Conservation (phyloP, 768 basidiomycete genomes). For the Crucibulum laeve region DNA sequence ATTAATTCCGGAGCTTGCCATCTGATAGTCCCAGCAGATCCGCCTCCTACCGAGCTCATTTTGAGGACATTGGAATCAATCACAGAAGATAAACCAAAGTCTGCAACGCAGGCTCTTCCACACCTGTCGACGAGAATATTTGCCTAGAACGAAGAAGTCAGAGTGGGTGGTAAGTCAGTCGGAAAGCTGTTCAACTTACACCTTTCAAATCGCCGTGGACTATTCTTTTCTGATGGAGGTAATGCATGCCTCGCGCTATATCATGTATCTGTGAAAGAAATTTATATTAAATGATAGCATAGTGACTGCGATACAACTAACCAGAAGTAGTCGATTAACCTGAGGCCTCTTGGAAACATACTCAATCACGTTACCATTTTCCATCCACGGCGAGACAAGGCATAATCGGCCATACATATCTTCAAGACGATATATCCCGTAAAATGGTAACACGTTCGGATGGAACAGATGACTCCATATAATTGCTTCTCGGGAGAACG, state of each 20-base stretch:
- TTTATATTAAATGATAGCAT: background rate
- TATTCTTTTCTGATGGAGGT: background rate
- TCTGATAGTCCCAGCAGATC: background rate
- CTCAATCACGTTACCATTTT: background rate
- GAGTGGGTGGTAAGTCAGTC: background rate
- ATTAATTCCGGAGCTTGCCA: background rate
- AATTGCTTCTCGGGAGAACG: background rate
- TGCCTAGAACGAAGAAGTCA: background rate
- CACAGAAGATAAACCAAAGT: background rate
- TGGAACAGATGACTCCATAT: background rate
- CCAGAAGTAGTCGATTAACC: background rate
- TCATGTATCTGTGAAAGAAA: background rate
- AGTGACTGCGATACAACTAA: background rate
- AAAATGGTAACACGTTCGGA: background rate
- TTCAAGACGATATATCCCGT: background rate
- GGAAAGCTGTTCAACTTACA: background rate
- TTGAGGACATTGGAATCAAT: background rate
- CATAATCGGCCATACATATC: background rate
- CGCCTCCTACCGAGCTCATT: background rate
- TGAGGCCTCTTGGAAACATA: background rate
- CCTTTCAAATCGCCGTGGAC: conserved; percentile 3
- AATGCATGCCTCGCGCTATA: background rate
- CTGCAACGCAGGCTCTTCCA: background rate
- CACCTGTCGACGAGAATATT: background rate
- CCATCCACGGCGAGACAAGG: conserved; percentile 1